Conservation (phyloP, 192 early-diverging fungal genomes). For the Geranomyces variabilis region DNA sequence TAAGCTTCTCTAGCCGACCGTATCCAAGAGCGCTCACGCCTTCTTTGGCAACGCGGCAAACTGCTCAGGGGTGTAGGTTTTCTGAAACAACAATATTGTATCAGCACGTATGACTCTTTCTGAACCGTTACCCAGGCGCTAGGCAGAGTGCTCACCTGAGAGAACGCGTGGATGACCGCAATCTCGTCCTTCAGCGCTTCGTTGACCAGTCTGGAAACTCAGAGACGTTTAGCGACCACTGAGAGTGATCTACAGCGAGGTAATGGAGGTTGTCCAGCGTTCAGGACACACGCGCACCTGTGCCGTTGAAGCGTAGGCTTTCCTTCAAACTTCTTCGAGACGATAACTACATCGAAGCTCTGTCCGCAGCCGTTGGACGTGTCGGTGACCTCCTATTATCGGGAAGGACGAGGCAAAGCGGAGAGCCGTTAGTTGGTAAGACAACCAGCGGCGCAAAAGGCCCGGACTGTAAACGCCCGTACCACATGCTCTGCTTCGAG, state of each 20-base stretch:
- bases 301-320: conserved; percentile 72
- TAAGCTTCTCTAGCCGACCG: background rate
- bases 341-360: conserved; percentile 77
- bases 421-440: background rate
- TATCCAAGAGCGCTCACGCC: background rate
- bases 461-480: background rate
- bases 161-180: conserved; percentile 80
- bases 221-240: background rate
- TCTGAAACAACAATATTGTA: conserved; percentile 41
- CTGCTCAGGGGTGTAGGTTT: conserved; percentile 70
- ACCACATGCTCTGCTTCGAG: conserved; percentile 35
- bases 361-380: conserved; percentile 82
- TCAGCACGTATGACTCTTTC: background rate
- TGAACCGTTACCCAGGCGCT: no score
- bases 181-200: conserved; percentile 80
- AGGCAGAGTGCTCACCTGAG: conserved; percentile 73
- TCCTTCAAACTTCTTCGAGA: conserved; percentile 73
- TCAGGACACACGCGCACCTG: conserved; percentile 38
- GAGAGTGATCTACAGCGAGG: background rate
- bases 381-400: conserved; percentile 51
- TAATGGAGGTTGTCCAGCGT: background rate
- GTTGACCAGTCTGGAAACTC: conserved; percentile 68
- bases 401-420: background rate
- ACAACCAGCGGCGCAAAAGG: no score
- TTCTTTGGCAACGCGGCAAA: conserved; percentile 43